phyloP scores from a whole-genome alignment of 1,139 yeast genomes.

The Scheffersomyces lignicola region DNA sequence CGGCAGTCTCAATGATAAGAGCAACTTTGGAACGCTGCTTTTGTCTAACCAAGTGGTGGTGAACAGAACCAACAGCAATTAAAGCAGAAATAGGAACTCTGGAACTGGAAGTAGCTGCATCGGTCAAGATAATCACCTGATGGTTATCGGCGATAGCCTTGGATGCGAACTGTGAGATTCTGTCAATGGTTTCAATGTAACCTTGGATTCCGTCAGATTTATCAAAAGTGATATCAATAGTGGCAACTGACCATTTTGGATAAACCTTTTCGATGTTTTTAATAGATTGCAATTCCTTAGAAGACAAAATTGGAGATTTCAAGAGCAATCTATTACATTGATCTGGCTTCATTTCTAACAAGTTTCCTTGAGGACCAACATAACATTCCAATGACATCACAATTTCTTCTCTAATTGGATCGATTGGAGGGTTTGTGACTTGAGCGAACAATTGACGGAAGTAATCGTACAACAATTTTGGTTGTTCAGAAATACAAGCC shows the following conservation, averaged over 20 bases:
- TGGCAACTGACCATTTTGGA: slow-evolving; percentile 83
- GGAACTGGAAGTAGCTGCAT: slow-evolving; percentile 57
- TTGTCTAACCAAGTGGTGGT: slow-evolving; percentile 92
- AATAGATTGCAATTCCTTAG: slow-evolving; percentile 73
- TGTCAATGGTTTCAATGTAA: slow-evolving; percentile 79
- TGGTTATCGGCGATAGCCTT: slow-evolving; percentile 76
- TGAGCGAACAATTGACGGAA: slow-evolving; percentile 97
- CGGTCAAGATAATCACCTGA: slow-evolving; percentile 76
- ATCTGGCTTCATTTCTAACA: slow-evolving; percentile 85
- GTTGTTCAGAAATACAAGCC: slow-evolving; percentile 93
- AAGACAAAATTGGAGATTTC: slow-evolving; percentile 77
- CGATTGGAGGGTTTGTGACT: slow-evolving; percentile 98
- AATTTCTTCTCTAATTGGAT: slow-evolving; percentile 93
- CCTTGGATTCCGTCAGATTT: slow-evolving; percentile 84
- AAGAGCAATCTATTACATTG: slow-evolving; percentile 89
- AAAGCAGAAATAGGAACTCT: slow-evolving; percentile 86
- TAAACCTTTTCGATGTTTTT: slow-evolving; percentile 68
- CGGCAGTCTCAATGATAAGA: slow-evolving; percentile 86
- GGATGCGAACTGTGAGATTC: slow-evolving; percentile 85
- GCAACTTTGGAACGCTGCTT: slow-evolving; percentile 97
- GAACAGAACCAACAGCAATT: slow-evolving; percentile 95
- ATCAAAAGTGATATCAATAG: slow-evolving; percentile 87
- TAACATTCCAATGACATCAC: slow-evolving; percentile 98
- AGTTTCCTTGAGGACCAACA: slow-evolving; percentile 96
- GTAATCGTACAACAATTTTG: slow-evolving; percentile 86